A percentile compares a stretch with the other conserved stretches of the same genome.
These are phyloP conservation scores for Xylaria sp. DNA, from an alignment of 2,329 filamentous ascomycete genomes.

Conservation along the genomic window DNA sequence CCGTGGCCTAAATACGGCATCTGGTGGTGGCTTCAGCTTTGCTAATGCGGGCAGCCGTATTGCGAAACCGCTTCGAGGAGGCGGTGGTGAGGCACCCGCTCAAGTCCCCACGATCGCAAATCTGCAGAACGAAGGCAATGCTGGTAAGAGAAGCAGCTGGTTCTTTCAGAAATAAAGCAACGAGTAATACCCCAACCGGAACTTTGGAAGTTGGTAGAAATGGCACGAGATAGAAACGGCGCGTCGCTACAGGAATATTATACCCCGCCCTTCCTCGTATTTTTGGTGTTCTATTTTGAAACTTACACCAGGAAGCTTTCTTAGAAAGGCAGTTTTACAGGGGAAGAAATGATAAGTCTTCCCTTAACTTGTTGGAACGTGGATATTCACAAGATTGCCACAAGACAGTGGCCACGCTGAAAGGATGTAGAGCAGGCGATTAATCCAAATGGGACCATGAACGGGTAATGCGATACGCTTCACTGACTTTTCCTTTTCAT, in stretches of 20 bases:
- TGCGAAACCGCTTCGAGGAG: slow-evolving; percentile 75
- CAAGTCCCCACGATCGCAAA: slow-evolving; percentile 67
- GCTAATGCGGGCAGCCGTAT: slow-evolving; percentile 72
- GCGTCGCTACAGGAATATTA: slow-evolving; percentile 25
- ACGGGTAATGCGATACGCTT: slow-evolving; percentile 28
- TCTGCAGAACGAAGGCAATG: slow-evolving; percentile 66
- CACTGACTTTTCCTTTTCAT: neutral
- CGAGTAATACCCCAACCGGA: slow-evolving; percentile 2
- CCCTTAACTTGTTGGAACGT: slow-evolving; percentile 14
- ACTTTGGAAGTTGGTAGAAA: slow-evolving; percentile 7
- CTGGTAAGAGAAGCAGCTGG: slow-evolving; percentile 77
- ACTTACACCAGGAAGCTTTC: slow-evolving; percentile 7
- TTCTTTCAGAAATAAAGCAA: slow-evolving; percentile 71
- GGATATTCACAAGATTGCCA: slow-evolving; percentile 18
- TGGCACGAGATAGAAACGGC: slow-evolving; percentile 13
- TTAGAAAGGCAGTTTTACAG: neutral
- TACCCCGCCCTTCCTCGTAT: slow-evolving; percentile 25
- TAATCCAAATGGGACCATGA: slow-evolving; percentile 21
- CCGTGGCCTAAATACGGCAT: slow-evolving; percentile 77
- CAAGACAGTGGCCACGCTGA: neutral
- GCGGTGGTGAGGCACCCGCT: slow-evolving; percentile 60
- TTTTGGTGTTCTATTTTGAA: slow-evolving; percentile 21
- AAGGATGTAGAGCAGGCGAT: slow-evolving; percentile 17
- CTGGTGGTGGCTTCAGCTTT: slow-evolving; percentile 77
- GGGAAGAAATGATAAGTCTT: neutral